Evolutionary conservation across 148 eudicot genomes (phyloP), one percentile per base, ranked within the genome.

Genomic region (Vaccinium macrocarpon): DNA sequence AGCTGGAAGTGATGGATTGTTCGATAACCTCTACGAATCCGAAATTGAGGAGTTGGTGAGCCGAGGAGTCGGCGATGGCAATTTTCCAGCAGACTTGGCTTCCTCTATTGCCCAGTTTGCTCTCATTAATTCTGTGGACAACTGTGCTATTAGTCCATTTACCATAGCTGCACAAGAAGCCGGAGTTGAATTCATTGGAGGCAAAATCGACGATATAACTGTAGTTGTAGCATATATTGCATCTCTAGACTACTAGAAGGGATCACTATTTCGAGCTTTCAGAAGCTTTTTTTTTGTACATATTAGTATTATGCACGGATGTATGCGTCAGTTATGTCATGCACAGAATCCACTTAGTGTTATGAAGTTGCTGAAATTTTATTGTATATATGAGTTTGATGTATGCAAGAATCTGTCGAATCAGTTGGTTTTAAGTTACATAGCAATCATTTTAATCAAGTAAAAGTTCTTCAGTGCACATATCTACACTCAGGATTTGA

Each of bases 161-260:
- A 35, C 76, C 15, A 11, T 4, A 9, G 77, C 76, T 0, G 42
- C 48, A 0, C 19, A 15, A 6, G 8, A 66, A 42, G 49, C 59
- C 1, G 77, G 77, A 19, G 1, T 1, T 25, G 3, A 21, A 50
- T 18, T 21, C 61, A 42, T 4, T 0, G 84, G 84, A 25, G 84
- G 77, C 38, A 82, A 82, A 70, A 52, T 68, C 6, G 84, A 82
- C 1, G 49, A 68, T 35, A 81, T 81, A 11, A 81, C 83, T 2
- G 83, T 81, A 10, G 35, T 81, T 64, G 83, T 46, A 15, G 74
- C 83, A 10, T 62, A 35, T 23, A 81, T 81, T 12, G 38, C 18
- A 68, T 29, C 7, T 23, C 32, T 14, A 23, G 15, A 66, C 72
- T n/a, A n/a, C n/a, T 66, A 66, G 35, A 32, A 25, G 15, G 0